Evolutionary conservation across 129 eudicot species (phyloP), one percentile per base, ranked within the genome.

Genomic region (Mikania micrantha): DNA sequence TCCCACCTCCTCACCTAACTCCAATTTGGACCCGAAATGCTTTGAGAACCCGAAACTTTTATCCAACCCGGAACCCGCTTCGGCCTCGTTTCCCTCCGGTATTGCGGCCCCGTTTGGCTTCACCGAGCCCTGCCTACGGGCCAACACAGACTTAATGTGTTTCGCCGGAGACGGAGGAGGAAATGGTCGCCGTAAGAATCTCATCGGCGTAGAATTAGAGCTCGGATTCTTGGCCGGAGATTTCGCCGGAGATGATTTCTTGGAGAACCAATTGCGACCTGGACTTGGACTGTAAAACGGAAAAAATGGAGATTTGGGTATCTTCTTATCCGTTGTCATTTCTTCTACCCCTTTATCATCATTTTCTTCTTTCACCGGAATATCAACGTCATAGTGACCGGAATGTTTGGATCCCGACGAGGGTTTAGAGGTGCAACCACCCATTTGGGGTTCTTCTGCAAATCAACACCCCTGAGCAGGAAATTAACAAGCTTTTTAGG

Each of bases 91-190:
- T 13, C 82, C 92, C 70, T 82, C 95, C 60, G 84, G 89, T 62
- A 79, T 75, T 8, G 75, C 73, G 17, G 85, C 83, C 65, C 66
- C 90, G 8, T 81, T 86, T 29, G 95, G 88, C 84, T 91, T 91
- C 62, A 90, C 89, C 0, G 91, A 67, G 29, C 95, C 96, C 1
- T 86, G 92, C 74, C 98, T 67, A 21, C 90, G 61, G 8, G 90
- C 91, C 60, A 87, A 67, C 58, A 76, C 72, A 7, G 95, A 78
- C 65, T 69, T 82, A 15, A 93, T 93, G 52, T 93, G 98, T 78
- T 89, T 93, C 68, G 96, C 98, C 68, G 95, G 98, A 8, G 98
- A 93, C 24, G 98, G 92, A 19, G 98, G 98, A 0, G 96, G 94
- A 49, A 87, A 87, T 36, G 88, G 90, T 2, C 87, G 64, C 73